Percentiles rank a stretch among this genome's conserved stretches.
Evolutionary conservation across 2,329 filamentous ascomycete genomes (phyloP).

Genomic region (Alternaria dauci): DNA sequence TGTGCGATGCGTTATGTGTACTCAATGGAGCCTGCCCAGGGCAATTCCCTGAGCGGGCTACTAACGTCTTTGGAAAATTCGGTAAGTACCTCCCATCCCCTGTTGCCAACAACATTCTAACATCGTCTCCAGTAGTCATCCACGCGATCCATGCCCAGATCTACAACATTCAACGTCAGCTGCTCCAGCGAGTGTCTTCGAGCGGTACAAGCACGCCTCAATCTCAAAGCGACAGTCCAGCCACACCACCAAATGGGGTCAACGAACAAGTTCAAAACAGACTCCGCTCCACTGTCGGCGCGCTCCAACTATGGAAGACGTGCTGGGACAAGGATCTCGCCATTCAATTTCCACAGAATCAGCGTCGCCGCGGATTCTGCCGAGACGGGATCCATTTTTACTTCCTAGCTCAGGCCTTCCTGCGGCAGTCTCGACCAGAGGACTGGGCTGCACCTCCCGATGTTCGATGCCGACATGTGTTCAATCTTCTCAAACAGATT

Average conservation of each 20-base stretch:
- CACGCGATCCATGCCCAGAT: slow-evolving; percentile 73
- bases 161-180: slow-evolving; percentile 60
- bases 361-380: slow-evolving; percentile 72
- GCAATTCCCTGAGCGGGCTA: slow-evolving; percentile 69
- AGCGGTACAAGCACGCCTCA: slow-evolving; percentile 65
- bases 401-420: slow-evolving; percentile 72
- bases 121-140: slow-evolving; percentile 63
- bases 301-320: slow-evolving; percentile 75
- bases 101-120: slow-evolving; percentile 14
- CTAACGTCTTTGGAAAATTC: slow-evolving; percentile 78
- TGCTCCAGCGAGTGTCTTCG: slow-evolving; percentile 43
- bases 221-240: slow-evolving; percentile 60
- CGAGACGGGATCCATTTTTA: slow-evolving; percentile 77
- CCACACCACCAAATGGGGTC: slow-evolving; percentile 55
- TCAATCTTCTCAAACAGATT: slow-evolving; percentile 68
- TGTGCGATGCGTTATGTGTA: slow-evolving; percentile 68
- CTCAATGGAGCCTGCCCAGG: slow-evolving; percentile 67
- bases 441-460: slow-evolving; percentile 68
- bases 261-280: slow-evolving; percentile 59
- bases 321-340: slow-evolving; percentile 76
- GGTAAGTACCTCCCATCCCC: slow-evolving; percentile 19
- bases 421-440: slow-evolving; percentile 64
- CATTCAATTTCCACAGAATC: slow-evolving; percentile 70
- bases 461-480: slow-evolving; percentile 66
- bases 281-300: slow-evolving; percentile 57